Percentiles rank a stretch among this genome's conserved stretches.
phyloP scores from a whole-genome alignment of 257 asterid species.

The Fraxinus anomala region DNA sequence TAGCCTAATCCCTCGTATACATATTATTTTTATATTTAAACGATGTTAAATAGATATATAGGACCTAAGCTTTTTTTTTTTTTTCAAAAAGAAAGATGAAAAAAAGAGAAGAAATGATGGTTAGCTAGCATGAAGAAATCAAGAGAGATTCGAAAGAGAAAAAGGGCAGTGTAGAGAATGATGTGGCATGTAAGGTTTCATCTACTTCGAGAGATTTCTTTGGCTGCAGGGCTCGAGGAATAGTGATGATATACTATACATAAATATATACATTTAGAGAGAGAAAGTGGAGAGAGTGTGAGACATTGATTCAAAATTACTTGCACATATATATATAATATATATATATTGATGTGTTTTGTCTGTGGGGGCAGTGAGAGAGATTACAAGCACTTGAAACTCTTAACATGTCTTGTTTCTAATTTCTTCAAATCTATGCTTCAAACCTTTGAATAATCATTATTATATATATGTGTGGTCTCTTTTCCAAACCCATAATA shows the following conservation, averaged over 20 bases:
- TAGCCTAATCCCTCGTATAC: no score
- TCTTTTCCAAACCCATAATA: constrained; percentile 19
- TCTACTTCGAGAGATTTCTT: constrained; percentile 56
- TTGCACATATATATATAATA: background rate
- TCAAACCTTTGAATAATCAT: constrained; percentile 43
- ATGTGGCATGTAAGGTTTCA: constrained; percentile 75
- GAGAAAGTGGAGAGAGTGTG: no score
- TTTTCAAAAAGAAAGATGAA: background rate
- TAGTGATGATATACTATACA: constrained; percentile 27
- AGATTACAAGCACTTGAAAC: constrained; percentile 55
- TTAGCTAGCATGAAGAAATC: constrained; percentile 59
- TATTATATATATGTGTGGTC: constrained; percentile 24
- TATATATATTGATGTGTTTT: constrained; percentile 9
- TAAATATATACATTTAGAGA: constrained; percentile 11
- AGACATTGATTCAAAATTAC: background rate
- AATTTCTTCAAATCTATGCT: constrained; percentile 30
- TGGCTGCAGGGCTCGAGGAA: constrained; percentile 78
- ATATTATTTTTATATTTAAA: no score
- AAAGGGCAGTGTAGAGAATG: constrained; percentile 49
- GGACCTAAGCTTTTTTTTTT: no score
- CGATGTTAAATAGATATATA: no score
- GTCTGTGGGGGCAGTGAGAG: constrained; percentile 38
- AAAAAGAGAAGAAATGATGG: constrained; percentile 40
- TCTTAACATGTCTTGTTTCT: constrained; percentile 44
- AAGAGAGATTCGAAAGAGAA: constrained; percentile 34